Conservation (phyloP, 306 rosid genomes). For the Ormosia semicastrata region DNA sequence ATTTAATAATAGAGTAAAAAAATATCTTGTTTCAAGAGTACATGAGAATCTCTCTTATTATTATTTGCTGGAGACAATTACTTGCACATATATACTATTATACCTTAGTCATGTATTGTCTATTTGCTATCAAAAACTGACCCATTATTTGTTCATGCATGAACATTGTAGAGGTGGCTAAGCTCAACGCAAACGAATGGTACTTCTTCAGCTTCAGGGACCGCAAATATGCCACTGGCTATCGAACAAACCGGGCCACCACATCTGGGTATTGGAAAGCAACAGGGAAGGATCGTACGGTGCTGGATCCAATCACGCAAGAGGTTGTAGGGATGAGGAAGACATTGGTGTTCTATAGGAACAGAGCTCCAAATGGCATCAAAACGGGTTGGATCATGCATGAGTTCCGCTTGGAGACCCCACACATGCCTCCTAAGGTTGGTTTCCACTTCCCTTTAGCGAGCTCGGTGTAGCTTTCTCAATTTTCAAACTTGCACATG, state of each 20-base stretch:
- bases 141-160: neutral
- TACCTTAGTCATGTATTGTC: conserved; percentile 18
- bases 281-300: conserved; percentile 91
- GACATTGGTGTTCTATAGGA: conserved; percentile 85
- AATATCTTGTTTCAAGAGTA: too few species aligned
- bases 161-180: conserved; percentile 72
- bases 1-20: too few species aligned
- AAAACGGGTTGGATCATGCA: conserved; percentile 99
- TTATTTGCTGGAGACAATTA: neutral
- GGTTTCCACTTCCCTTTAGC: neutral
- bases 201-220: conserved; percentile 96
- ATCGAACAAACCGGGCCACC: conserved; percentile 83
- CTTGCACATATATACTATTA: neutral
- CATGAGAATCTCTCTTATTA: neutral
- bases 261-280: conserved; percentile 94
- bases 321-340: conserved; percentile 95
- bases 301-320: conserved; percentile 55
- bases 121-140: neutral
- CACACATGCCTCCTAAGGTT: conserved; percentile 98
- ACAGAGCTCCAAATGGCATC: conserved; percentile 95
- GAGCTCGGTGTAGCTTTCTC: too few species aligned
- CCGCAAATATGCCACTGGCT: conserved; percentile 93
- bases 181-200: conserved; percentile 91
- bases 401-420: conserved; percentile 94
- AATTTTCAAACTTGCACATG: neutral